Conservation (phyloP, 441 rosid genomes). For the Erodium moschatum region DNA sequence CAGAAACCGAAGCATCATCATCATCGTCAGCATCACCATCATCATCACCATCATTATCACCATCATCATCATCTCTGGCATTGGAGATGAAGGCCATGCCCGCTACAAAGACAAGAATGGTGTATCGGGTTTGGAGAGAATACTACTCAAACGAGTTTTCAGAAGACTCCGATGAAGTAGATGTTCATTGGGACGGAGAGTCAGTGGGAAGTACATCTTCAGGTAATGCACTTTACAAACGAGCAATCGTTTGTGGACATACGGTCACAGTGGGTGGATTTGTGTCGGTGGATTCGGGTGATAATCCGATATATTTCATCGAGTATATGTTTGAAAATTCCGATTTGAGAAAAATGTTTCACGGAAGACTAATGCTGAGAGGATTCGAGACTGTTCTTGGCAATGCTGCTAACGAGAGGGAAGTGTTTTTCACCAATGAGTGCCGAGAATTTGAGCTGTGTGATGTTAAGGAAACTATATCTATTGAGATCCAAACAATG, state of each 20-base stretch:
- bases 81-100: conserved; percentile 63
- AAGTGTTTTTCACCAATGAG: conserved; percentile 51
- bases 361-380: conserved; percentile 52
- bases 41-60: not conserved
- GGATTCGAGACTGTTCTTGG: conserved; percentile 64
- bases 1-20: conserved; percentile 12
- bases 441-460: conserved; percentile 45
- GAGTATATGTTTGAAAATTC: conserved; percentile 67
- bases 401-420: conserved; percentile 60
- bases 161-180: conserved; percentile 44
- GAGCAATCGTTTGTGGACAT: conserved; percentile 44
- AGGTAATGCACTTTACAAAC: conserved; percentile 43
- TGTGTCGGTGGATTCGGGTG: conserved; percentile 39
- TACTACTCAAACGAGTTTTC: conserved; percentile 56
- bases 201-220: conserved; percentile 33
- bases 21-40: conserved; percentile 24
- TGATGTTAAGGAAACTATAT: conserved; percentile 37
- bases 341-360: conserved; percentile 54
- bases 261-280: conserved; percentile 18
- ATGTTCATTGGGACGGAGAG: conserved; percentile 45
- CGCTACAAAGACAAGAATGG: conserved; percentile 67
- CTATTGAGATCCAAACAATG: conserved; percentile 38
- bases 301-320: conserved; percentile 47
- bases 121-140: conserved; percentile 79
- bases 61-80: conserved; percentile 31